Conservation (phyloP, 768 basidiomycete species). For the Russula lepida region DNA sequence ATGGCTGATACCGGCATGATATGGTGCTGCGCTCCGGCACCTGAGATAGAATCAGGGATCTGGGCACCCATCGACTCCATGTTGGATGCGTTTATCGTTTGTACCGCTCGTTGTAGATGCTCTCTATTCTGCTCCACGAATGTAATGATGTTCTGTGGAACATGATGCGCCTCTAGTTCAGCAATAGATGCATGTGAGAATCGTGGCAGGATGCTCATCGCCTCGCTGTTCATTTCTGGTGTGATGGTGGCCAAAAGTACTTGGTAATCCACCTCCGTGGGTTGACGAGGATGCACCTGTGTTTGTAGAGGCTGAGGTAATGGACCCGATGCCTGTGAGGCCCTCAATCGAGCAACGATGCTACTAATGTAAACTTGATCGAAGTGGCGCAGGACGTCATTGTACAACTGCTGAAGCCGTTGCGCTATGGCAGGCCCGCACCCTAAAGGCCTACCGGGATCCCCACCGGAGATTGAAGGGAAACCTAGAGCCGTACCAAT, state of each 20-base stretch:
- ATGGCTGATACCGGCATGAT: not conserved
- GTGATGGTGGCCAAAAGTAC: constrained; percentile 1
- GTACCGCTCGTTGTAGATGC: constrained; percentile 5
- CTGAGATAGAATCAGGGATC: not conserved
- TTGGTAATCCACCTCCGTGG: constrained; percentile 13
- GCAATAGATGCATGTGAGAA: constrained; percentile 14
- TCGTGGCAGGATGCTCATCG: constrained; percentile 16
- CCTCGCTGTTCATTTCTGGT: not conserved
- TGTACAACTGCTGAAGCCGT: constrained; percentile 6
- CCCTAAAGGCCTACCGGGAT: not conserved
- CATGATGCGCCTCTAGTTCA: constrained; percentile 11
- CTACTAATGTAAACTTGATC: constrained; percentile 7
- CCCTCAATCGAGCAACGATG: not conserved
- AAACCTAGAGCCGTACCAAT: constrained; percentile 8
- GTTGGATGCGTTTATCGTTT: not conserved
- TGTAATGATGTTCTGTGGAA: constrained; percentile 6
- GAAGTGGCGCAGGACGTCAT: constrained; percentile 1
- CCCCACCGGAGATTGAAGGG: not conserved
- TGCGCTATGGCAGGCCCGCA: constrained; percentile 4
- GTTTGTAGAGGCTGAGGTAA: not conserved
- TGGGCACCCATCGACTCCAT: not conserved
- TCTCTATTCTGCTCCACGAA: constrained; percentile 15
- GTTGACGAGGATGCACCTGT: constrained; percentile 6
- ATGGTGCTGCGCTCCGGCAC: not conserved
- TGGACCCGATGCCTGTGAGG: not conserved